Evolutionary conservation across 129 eudicot species (phyloP).

Genomic region (Chrysanthemum lavandulifolium): DNA sequence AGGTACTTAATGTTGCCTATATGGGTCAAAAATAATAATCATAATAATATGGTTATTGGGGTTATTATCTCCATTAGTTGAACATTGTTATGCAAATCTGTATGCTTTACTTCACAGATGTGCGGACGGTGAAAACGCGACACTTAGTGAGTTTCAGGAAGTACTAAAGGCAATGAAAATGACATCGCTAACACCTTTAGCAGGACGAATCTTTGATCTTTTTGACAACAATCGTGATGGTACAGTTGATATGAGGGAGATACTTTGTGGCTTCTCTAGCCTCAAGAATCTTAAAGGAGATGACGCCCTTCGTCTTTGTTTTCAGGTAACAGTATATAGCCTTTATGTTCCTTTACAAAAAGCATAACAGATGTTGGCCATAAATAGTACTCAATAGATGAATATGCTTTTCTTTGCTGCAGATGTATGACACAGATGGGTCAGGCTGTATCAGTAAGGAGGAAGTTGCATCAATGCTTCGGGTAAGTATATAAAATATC

Average conservation of each 20-base stretch:
- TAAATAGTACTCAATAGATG: background rate
- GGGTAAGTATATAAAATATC: conserved; percentile 40
- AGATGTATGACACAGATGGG: conserved; percentile 85
- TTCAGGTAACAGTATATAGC: conserved; percentile 47
- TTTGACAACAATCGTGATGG: conserved; percentile 82
- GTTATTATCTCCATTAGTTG: background rate
- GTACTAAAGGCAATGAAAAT: conserved; percentile 75
- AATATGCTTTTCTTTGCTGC: conserved; percentile 11
- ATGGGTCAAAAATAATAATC: background rate
- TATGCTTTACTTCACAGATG: conserved; percentile 51
- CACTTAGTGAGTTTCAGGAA: conserved; percentile 56
- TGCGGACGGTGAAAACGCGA: conserved; percentile 75
- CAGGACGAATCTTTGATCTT: conserved; percentile 66
- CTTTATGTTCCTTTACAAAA: background rate
- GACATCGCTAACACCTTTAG: conserved; percentile 65
- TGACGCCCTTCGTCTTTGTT: conserved; percentile 80
- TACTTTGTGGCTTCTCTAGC: conserved; percentile 72
- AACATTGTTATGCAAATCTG: background rate
- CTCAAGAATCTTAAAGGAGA: conserved; percentile 75
- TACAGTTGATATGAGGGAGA: conserved; percentile 85
- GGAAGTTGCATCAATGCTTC: conserved; percentile 81
- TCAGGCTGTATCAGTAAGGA: conserved; percentile 88
- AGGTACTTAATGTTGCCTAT: background rate
- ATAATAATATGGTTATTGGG: background rate
- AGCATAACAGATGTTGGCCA: background rate